These are phyloP conservation scores for Eragrostis tef DNA, from an alignment of 202 grass and related monocot species.

Conservation along the genomic window DNA sequence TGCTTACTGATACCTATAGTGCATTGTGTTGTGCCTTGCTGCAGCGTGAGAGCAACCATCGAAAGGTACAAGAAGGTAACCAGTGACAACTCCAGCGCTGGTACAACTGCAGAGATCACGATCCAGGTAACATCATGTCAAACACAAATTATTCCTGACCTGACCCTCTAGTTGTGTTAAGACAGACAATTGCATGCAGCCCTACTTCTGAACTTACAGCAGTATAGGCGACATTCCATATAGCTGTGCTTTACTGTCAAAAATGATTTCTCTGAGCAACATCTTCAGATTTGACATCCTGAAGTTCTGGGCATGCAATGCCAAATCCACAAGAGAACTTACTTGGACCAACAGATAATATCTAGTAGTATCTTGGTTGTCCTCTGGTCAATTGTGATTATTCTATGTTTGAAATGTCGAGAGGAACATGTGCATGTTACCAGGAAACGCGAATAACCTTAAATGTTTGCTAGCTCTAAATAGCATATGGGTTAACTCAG, in stretches of 20 bases:
- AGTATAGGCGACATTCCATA: conserved; percentile 42
- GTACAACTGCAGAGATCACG: conserved; percentile 66
- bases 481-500: background rate
- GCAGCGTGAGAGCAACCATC: conserved; percentile 80
- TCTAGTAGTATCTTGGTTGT: background rate
- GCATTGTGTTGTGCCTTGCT: conserved; percentile 13
- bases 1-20: conserved; percentile 8
- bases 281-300: conserved; percentile 45
- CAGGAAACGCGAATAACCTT: background rate
- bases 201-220: background rate
- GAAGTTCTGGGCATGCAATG: background rate
- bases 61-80: conserved; percentile 90
- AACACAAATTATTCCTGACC: conserved; percentile 36
- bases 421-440: background rate
- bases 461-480: background rate
- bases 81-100: conserved; percentile 60
- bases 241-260: background rate
- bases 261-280: conserved; percentile 39
- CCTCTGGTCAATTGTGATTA: conserved; percentile 8
- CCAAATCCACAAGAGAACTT: background rate
- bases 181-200: background rate
- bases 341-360: conserved; percentile 20
- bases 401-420: conserved; percentile 17
- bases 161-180: background rate
- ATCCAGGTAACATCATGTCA: conserved; percentile 71